A percentile compares a stretch with the other conserved stretches of the same genome.
Evolutionary conservation across 169 alveolate genomes (phyloP).

Genomic region (Plasmodium knowlesi): DNA sequence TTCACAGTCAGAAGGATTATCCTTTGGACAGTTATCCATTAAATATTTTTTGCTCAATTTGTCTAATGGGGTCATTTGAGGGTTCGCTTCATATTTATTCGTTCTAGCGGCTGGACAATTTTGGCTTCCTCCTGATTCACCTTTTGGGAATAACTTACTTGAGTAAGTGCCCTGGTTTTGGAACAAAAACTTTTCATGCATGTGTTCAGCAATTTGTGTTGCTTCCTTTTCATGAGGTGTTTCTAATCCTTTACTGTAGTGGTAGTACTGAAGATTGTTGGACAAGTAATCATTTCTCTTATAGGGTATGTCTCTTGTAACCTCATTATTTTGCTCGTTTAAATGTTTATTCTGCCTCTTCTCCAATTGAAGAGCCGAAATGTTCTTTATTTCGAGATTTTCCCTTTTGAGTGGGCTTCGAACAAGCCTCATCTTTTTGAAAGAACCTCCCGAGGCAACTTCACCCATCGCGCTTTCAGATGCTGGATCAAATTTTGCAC

Average conservation of each 20-base stretch:
- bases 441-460: neutral
- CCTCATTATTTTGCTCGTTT: neutral
- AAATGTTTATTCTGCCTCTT: neutral
- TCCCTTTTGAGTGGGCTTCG: neutral
- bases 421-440: neutral
- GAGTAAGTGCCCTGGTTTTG: neutral
- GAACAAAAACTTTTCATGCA: neutral
- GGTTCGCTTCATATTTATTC: neutral
- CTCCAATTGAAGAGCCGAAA: neutral
- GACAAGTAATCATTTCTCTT: neutral
- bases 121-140: neutral
- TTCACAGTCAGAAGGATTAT: conserved; percentile 2
- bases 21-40: neutral
- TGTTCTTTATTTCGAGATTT: neutral
- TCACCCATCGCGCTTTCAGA: neutral
- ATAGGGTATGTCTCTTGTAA: neutral
- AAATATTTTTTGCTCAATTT: neutral
- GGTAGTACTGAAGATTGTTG: neutral
- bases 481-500: neutral
- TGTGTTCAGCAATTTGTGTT: neutral
- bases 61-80: neutral
- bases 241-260: neutral
- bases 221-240: neutral
- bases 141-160: neutral
- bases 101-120: neutral